Evolutionary conservation across 2,329 filamentous ascomycete genomes (phyloP), one percentile per base, ranked within the genome.

Genomic region (Phaeosphaeriaceae sp.): DNA sequence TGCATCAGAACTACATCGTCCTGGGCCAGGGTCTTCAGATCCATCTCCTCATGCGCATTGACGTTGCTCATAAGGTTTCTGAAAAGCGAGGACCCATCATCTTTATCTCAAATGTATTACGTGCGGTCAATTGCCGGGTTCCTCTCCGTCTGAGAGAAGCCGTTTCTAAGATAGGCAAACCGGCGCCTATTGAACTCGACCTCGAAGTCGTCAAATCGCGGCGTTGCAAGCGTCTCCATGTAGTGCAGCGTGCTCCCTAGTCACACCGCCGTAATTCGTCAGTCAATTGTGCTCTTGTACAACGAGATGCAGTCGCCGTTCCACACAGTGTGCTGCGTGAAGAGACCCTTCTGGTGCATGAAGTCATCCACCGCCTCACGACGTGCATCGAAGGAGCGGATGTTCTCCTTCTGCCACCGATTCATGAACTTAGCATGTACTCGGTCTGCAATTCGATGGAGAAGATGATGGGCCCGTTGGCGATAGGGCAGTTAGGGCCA

Each of bases 401-500:
- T 42, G 9, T 16, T 16, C 26, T 46, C 43, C 8, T 34, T 47
- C 20, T 48, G 45, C 13, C 15, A 42, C 6, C 39, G 37, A 16
- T 42, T 23, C 9, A 29, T 28, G 4, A 48, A n/a, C 13, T 26
- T 30, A 35, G 8, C 13, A 42, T 48, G 23, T 37, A 48, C 30
- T 47, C 44, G 8, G 21, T 30, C 28, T 36, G 30, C 5, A 30
- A 20, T 23, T 48, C 38, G 13, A 16, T 33, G 30, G 23, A 26
- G 23, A 26, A 26, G 4, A 26, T 26, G 23, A 26, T 26, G 23
- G 23, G 23, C 23, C 23, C 23, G 23, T 26, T 26, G 23, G 23
- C 23, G 40, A 77, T 74, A 3, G 75, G 74, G 40, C 68, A 73
- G 53, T 76, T 75, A 8, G 74, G 74, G 0, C 75, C 75, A 1